Evolutionary conservation across 2,329 filamentous ascomycete genomes (phyloP), one percentile per base, ranked within the genome.

Genomic region (Cordyceps tenuipes): DNA sequence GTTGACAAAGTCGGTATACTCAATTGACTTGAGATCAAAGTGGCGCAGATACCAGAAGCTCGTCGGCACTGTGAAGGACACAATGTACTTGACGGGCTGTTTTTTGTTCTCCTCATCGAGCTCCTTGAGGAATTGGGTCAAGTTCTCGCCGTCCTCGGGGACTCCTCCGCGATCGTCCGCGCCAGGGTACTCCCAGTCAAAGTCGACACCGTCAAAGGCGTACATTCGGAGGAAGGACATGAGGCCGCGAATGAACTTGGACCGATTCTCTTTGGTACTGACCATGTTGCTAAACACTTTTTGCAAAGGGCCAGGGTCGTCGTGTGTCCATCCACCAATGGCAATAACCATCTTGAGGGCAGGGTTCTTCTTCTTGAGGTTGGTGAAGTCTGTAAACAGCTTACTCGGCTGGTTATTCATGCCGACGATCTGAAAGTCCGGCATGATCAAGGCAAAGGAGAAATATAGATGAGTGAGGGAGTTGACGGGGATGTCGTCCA

Each of bases 301-400:
- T 63, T 5, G 65, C 68, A 17, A 67, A 62, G 43, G 34, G 10
- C 34, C 34, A 36, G 34, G 66, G 49, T 79, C 74, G 57, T 69
- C 74, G 62, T 77, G 74, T 2, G 70, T 66, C 69, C 71, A 75
- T 3, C 74, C 74, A 4, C 73, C 74, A 12, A 76, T n/a, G n/a
- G n/a, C 39, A 9, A 65, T 63, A 15, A 61, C 52, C 15, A 10
- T 34, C 29, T 50, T 6, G 3, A 50, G 17, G 3, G 6, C 47
- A 4, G 47, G 47, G 5, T 50, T 34, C 9, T 21, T 12, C 8
- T 12, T n/a, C n/a, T 51, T 51, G n/a, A 51, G 17, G 2, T 36
- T 36, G 2, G 17, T 21, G 17, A 51, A 13, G 4, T 10, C 21
- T 5, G 15, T 17, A 2, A n/a, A 5, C 5, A 51, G 31, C 10